Evolutionary conservation across 176 grass and related monocot genomes (phyloP).

Genomic region (Olyra latifolia): DNA sequence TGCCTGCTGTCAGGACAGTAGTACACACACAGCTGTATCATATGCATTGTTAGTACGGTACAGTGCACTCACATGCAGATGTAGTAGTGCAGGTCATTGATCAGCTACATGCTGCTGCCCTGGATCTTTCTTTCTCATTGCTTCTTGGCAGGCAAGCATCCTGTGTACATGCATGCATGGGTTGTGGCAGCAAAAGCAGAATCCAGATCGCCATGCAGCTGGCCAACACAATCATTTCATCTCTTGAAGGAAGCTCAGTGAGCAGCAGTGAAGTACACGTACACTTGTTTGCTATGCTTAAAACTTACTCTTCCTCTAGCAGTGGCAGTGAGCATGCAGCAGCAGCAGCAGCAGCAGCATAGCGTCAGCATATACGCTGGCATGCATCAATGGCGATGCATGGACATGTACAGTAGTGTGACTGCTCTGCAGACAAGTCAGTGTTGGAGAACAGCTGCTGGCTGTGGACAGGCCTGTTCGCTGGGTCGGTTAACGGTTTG

Average conservation of each 20-base stretch:
- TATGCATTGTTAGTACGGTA: neutral
- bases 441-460: neutral
- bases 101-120: neutral
- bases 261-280: neutral
- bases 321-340: too few relatives aligned
- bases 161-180: neutral
- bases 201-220: neutral
- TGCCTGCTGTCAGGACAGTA: neutral
- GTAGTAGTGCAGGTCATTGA: neutral
- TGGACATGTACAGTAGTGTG: too few relatives aligned
- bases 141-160: conserved; percentile 5
- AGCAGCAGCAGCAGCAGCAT: too few relatives aligned
- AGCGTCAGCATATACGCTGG: too few relatives aligned
- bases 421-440: neutral
- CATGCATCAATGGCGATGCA: too few relatives aligned
- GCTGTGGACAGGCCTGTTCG: too few relatives aligned
- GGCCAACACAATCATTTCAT: neutral
- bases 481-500: too few relatives aligned
- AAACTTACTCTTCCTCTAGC: neutral
- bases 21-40: neutral
- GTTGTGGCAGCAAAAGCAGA: neutral
- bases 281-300: neutral
- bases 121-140: neutral
- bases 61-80: neutral
- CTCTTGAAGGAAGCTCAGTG: neutral